These are phyloP conservation scores for Fusarium setosum DNA, from an alignment of 2,329 filamentous ascomycete species.

Conservation along the genomic window DNA sequence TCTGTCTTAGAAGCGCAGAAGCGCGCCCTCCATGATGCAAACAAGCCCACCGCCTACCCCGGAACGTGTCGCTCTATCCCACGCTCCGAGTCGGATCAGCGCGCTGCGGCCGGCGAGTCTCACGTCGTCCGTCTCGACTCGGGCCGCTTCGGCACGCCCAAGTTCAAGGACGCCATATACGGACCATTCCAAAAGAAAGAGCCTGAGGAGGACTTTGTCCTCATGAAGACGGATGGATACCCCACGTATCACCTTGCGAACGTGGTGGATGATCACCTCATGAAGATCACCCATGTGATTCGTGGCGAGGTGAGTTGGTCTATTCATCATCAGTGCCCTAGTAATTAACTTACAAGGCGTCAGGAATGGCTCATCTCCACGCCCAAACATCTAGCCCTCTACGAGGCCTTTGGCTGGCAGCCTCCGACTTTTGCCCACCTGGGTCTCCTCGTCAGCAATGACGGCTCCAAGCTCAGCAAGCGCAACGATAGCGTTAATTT, in stretches of 20 bases:
- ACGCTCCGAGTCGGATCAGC: slow-evolving; percentile 74
- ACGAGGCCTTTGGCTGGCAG: slow-evolving; percentile 80
- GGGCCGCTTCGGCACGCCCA: slow-evolving; percentile 63
- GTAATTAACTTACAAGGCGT: neutral
- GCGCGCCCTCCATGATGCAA: slow-evolving; percentile 66
- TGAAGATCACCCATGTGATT: slow-evolving; percentile 96
- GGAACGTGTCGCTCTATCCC: slow-evolving; percentile 78
- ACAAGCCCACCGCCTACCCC: slow-evolving; percentile 59
- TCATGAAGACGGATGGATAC: slow-evolving; percentile 90
- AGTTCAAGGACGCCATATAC: slow-evolving; percentile 84
- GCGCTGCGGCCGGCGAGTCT: slow-evolving; percentile 74
- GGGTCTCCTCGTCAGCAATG: slow-evolving; percentile 75
- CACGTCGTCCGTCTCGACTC: slow-evolving; percentile 84
- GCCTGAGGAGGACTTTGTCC: slow-evolving; percentile 82
- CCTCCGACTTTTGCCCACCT: slow-evolving; percentile 84
- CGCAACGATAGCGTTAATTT: slow-evolving; percentile 69
- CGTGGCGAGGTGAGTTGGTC: slow-evolving; percentile 74
- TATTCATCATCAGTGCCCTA: neutral
- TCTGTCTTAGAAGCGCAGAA: slow-evolving; percentile 77
- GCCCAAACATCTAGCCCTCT: slow-evolving; percentile 77
- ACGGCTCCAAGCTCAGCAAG: slow-evolving; percentile 88
- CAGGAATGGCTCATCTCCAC: slow-evolving; percentile 97
- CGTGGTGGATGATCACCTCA: slow-evolving; percentile 94
- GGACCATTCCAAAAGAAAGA: slow-evolving; percentile 70
- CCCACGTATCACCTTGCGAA: slow-evolving; percentile 98